Conservation (phyloP, 768 basidiomycete species). For the Xerocomellus chrysenteron region DNA sequence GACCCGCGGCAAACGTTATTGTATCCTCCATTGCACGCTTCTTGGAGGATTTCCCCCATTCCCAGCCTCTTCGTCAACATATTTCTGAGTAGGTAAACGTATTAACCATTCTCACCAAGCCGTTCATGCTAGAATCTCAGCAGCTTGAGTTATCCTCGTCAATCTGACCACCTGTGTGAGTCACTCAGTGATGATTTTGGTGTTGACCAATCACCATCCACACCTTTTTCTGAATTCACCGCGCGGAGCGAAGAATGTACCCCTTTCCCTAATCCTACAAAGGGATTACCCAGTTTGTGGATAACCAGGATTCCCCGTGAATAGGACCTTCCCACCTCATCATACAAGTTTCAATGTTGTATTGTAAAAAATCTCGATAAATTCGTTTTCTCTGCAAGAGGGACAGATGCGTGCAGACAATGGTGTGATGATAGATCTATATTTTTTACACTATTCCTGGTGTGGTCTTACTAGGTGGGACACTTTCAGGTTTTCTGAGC, state of each 20-base stretch:
- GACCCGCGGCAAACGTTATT: neutral
- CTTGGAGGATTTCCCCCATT: neutral
- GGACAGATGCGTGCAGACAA: neutral
- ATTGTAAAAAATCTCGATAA: neutral
- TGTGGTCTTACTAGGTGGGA: too few species aligned
- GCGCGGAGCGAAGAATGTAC: neutral
- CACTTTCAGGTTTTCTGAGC: too few species aligned
- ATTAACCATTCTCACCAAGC: neutral
- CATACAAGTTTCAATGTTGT: neutral
- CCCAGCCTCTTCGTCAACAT: neutral
- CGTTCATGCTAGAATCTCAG: neutral
- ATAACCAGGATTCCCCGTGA: neutral
- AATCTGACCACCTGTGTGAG: neutral
- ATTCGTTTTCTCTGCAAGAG: neutral
- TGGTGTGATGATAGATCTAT: neutral
- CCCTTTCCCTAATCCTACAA: neutral
- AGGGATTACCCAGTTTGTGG: neutral
- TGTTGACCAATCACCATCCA: neutral
- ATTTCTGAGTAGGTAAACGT: neutral
- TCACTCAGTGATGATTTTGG: neutral
- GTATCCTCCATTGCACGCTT: neutral
- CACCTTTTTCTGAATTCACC: neutral
- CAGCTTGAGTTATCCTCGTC: neutral
- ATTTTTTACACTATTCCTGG: too few species aligned
- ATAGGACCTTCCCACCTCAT: neutral